Conservation (phyloP, 768 basidiomycete species). For the Lentinus tigrinus region DNA sequence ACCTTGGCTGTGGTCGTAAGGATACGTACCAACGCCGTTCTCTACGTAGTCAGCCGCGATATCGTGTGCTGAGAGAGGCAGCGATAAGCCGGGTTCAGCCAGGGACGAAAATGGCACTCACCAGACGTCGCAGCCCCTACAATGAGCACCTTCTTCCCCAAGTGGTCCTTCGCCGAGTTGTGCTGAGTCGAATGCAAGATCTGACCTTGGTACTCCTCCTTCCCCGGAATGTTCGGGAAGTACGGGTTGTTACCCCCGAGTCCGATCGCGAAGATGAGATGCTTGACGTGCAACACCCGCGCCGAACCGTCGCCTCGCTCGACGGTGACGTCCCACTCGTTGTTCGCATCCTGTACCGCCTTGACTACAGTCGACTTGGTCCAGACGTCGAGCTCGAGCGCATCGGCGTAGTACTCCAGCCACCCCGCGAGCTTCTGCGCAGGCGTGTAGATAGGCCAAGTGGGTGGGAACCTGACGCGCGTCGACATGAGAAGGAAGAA, state of each 20-base stretch:
- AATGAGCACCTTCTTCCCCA: conserved; percentile 70
- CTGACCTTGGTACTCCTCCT: conserved; percentile 63
- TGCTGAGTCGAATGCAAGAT: conserved; percentile 60
- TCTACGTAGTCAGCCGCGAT: conserved; percentile 46
- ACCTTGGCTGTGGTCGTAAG: too few species aligned
- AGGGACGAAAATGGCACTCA: conserved; percentile 7
- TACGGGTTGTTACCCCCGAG: conserved; percentile 38
- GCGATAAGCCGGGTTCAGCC: too few species aligned
- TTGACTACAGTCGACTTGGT: conserved; percentile 38
- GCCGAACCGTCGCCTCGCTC: conserved; percentile 36
- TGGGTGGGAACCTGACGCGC: conserved; percentile 48
- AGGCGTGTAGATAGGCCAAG: conserved; percentile 59
- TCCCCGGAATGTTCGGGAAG: conserved; percentile 34
- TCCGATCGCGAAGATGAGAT: conserved; percentile 41
- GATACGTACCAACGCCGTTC: conserved; percentile 43
- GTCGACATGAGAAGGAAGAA: too few species aligned
- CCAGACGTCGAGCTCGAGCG: conserved; percentile 66
- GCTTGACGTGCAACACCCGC: conserved; percentile 29
- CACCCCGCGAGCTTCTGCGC: conserved; percentile 65
- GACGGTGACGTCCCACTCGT: conserved; percentile 31
- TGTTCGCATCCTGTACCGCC: conserved; percentile 21
- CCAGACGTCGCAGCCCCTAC: conserved; percentile 66
- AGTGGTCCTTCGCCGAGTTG: conserved; percentile 50
- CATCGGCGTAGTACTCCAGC: conserved; percentile 62
- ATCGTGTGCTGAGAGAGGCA: conserved; percentile 38